A percentile compares a stretch with the other conserved stretches of the same genome.
Evolutionary conservation across 2,329 filamentous ascomycete genomes (phyloP).

Genomic region (Cladosporium oxysporum): DNA sequence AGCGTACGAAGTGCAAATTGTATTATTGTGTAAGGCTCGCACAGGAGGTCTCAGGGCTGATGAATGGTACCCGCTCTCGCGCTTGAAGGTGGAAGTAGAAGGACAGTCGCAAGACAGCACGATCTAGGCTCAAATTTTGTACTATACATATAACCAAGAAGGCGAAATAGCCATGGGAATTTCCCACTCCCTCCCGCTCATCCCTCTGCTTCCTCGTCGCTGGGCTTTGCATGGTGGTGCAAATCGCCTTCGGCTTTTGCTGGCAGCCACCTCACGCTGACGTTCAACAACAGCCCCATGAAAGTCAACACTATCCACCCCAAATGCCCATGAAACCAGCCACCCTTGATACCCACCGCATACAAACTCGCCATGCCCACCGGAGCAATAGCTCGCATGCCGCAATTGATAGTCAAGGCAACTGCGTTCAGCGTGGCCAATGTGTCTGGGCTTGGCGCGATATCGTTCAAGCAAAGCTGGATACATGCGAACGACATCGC

Average conservation of each 20-base stretch:
- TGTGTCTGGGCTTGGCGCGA: slow-evolving; percentile 63
- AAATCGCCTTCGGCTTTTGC: slow-evolving; percentile 35
- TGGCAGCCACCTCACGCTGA: slow-evolving; percentile 40
- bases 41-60: not conserved
- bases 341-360: slow-evolving; percentile 64
- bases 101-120: not conserved
- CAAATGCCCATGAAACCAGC: slow-evolving; percentile 65
- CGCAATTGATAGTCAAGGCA: slow-evolving; percentile 62
- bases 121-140: not conserved
- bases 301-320: slow-evolving; percentile 62
- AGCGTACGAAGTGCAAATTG: not conserved
- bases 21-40: not conserved
- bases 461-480: slow-evolving; percentile 74
- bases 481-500: slow-evolving; percentile 70
- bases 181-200: not conserved
- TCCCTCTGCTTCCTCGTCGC: slow-evolving; percentile 15
- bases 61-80: not conserved
- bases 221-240: slow-evolving; percentile 17
- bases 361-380: slow-evolving; percentile 68
- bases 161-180: not conserved
- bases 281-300: slow-evolving; percentile 39
- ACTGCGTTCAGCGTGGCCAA: slow-evolving; percentile 73
- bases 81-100: not conserved
- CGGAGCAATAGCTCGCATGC: slow-evolving; percentile 65
- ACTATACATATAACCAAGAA: not conserved